These are phyloP conservation scores for Albugo candida DNA, from an alignment of 352 stramenopile species.

Conservation along the genomic window DNA sequence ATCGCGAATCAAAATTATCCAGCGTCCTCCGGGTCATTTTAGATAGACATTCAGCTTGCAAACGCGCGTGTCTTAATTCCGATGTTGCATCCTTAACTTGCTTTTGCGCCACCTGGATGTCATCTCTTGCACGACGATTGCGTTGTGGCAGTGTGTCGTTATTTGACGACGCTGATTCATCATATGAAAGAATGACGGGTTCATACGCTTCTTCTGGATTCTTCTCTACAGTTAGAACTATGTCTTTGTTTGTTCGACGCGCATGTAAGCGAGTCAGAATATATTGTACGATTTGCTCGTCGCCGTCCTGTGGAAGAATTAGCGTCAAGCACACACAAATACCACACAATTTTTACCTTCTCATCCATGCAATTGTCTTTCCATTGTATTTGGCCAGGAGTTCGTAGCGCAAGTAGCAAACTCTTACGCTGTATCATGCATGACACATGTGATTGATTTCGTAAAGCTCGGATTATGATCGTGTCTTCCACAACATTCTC, in stretches of 20 bases:
- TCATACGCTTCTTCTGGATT: conserved; percentile 37
- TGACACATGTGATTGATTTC: not conserved
- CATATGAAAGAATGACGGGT: conserved; percentile 16
- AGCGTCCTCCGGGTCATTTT: conserved; percentile 50
- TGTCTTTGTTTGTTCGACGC: conserved; percentile 28
- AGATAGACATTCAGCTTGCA: conserved; percentile 50
- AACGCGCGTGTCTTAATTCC: conserved; percentile 53
- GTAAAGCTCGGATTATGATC: conserved; percentile 21
- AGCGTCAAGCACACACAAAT: not conserved
- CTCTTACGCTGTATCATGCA: not conserved
- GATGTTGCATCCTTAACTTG: conserved; percentile 35
- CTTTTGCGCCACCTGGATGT: conserved; percentile 56
- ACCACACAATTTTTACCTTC: not conserved
- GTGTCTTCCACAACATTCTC: conserved; percentile 47
- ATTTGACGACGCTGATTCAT: too few relatives aligned
- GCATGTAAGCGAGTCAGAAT: conserved; percentile 50
- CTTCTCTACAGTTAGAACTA: conserved; percentile 43
- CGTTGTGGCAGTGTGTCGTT: conserved; percentile 26
- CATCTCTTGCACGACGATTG: conserved; percentile 60
- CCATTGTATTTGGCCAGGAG: not conserved
- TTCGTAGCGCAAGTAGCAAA: not conserved
- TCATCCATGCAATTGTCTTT: not conserved
- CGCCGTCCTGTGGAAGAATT: not conserved
- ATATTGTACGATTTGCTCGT: conserved; percentile 23
- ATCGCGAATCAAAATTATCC: too few relatives aligned